A percentile compares a stretch with the other conserved stretches of the same genome.
These are phyloP conservation scores for Botrytis squamosa DNA, from an alignment of 2,329 filamentous ascomycete genomes.

Conservation along the genomic window DNA sequence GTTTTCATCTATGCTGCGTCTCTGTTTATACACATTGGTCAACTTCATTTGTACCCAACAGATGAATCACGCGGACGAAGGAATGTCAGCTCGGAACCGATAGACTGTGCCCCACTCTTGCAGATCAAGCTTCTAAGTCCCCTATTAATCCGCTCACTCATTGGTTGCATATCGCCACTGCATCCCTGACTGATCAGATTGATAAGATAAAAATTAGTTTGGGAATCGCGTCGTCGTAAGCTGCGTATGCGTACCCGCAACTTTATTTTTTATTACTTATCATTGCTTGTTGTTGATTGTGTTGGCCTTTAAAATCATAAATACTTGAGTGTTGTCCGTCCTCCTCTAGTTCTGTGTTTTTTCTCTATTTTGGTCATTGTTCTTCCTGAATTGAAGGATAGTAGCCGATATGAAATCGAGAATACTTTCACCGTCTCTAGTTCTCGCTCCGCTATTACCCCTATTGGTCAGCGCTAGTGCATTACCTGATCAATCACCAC, in stretches of 20 bases:
- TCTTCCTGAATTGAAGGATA: not conserved
- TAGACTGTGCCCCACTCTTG: not conserved
- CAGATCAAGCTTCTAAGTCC: not conserved
- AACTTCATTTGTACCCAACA: not conserved
- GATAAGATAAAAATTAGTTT: slow-evolving; percentile 14
- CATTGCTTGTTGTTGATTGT: not conserved
- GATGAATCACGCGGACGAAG: not conserved
- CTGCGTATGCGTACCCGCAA: slow-evolving; percentile 13
- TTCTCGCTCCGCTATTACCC: slow-evolving; percentile 4
- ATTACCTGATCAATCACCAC: not conserved
- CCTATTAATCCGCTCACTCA: not conserved
- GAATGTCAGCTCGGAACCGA: not conserved
- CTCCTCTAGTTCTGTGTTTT: not conserved
- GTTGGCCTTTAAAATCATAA: not conserved
- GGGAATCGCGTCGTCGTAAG: slow-evolving; percentile 8
- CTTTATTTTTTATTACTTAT: not conserved
- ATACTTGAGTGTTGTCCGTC: not conserved
- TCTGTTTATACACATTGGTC: not conserved
- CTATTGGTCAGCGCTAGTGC: not conserved
- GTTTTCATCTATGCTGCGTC: not conserved
- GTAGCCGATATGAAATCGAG: not conserved
- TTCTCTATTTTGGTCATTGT: not conserved
- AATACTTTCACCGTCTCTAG: not conserved
- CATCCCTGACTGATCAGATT: slow-evolving; percentile 12
- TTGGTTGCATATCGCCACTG: not conserved